Conservation (phyloP, 1,284 basidiomycete genomes). For the Agaricales sp. region DNA sequence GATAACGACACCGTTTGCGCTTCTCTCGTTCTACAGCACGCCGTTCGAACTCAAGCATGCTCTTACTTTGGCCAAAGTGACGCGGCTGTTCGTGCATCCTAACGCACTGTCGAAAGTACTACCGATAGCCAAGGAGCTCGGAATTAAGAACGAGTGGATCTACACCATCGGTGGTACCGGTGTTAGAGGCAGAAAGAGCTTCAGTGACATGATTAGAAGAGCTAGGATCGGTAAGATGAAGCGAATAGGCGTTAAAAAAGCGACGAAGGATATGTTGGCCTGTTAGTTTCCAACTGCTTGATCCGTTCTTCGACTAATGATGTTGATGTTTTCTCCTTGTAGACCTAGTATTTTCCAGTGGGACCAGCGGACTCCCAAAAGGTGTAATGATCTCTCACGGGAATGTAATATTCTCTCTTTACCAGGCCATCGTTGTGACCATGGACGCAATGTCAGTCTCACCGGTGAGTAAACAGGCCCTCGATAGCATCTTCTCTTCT, state of each 20-base stretch:
- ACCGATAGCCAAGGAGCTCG: constrained; percentile 5
- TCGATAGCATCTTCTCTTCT: not conserved
- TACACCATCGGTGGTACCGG: constrained; percentile 8
- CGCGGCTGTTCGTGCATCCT: constrained; percentile 9
- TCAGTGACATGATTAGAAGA: not conserved
- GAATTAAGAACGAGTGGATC: constrained; percentile 7
- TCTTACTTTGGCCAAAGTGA: constrained; percentile 6
- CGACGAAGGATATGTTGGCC: not conserved
- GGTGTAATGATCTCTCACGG: constrained; percentile 5
- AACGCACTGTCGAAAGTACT: constrained; percentile 5
- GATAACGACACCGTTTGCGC: not conserved
- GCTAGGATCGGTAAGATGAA: not conserved
- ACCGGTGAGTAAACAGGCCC: constrained; percentile 1
- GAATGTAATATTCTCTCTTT: constrained; percentile 44
- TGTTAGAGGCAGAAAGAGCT: not conserved
- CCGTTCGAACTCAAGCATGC: not conserved
- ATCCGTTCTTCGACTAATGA: not conserved
- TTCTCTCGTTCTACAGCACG: not conserved
- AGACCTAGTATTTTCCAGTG: constrained; percentile 13
- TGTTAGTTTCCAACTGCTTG: not conserved
- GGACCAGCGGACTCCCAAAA: constrained; percentile 13
- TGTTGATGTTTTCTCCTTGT: constrained; percentile 8
- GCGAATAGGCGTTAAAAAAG: not conserved
- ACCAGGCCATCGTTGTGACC: not conserved
- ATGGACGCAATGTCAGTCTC: not conserved